Base-by-base conservation (phyloP, 2,329 filamentous ascomycete species). In the Ascochyta rabiei region DNA sequence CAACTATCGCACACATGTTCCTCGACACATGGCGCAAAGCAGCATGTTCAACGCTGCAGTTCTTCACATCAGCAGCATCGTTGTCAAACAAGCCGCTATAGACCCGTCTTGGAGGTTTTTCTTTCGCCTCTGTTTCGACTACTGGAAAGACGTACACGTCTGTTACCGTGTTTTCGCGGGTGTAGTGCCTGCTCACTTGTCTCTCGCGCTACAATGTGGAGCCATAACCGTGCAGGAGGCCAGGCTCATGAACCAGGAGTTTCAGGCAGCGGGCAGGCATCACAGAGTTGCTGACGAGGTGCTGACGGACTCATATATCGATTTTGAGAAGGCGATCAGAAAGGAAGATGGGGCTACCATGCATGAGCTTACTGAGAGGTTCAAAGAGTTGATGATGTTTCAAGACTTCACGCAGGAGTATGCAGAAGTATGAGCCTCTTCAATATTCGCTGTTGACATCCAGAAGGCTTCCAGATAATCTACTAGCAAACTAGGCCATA, bases 371-470 rank as follows among this genome's bases (percentile, higher is more conserved):
- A 68, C 64, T 3, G 59, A 66, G 31, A 60, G 61, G n/a, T 68
- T 73, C 8, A 53, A 64, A 18, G 63, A 64, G 49, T 64, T 57
- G 19, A 67, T 71, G 58, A 57, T 73, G 7, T 74, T 71, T 35
- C 64, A 74, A 53, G 43, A 48, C 9, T 48, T 52, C 8, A 48
- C 37, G 10, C 31, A 38, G 9, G 43, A 42, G 9, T 24, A 19
- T 24, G 37, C 24, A 16, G 38, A 28, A 15, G 18, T 12, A 13
- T 26, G 12, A 41, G 1, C 2, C 15, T 18, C 28, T 30, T 5
- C 2, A 13, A 13, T 15, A 4, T 12, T 13, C 28, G 12, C 28
- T 13, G 28, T 15, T 10, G 12, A 2, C 28, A 4, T 15, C 28
- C 28, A 30, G 12, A 6, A 30, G 12, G 6, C 28, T 12, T 30